phyloP scores from a whole-genome alignment of 208 protist species.

The Acanthamoeba healyi region DNA sequence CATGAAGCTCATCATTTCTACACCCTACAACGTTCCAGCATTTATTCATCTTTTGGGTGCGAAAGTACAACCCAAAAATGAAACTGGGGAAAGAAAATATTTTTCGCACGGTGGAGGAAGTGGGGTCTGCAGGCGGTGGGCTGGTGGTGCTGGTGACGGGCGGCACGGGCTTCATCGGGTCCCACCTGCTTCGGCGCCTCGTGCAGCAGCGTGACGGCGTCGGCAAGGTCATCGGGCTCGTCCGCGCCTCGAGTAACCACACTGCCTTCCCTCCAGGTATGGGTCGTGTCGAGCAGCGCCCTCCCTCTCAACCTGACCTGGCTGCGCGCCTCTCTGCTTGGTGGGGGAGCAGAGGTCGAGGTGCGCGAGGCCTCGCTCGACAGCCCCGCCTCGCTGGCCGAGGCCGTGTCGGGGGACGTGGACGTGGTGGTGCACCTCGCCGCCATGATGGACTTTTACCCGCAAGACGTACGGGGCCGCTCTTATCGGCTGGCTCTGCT shows the following conservation, averaged over 20 bases:
- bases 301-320: not conserved
- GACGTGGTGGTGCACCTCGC: slow-evolving; percentile 64
- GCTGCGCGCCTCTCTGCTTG: not conserved
- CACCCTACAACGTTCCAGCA: too few relatives aligned
- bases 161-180: slow-evolving; percentile 31
- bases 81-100: too few relatives aligned
- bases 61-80: too few relatives aligned
- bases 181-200: not conserved
- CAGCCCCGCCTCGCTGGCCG: not conserved
- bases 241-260: slow-evolving; percentile 27
- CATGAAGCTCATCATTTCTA: too few relatives aligned
- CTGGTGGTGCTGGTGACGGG: slow-evolving; percentile 6
- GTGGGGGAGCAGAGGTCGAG: not conserved
- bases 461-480: not conserved
- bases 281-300: not conserved
- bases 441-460: slow-evolving; percentile 70
- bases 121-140: too few relatives aligned
- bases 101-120: too few relatives aligned
- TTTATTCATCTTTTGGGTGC: too few relatives aligned
- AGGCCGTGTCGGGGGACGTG: not conserved
- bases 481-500: too few relatives aligned
- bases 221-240: not conserved
- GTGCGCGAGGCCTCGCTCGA: not conserved
- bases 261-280: not conserved
- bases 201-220: not conserved